Evolutionary conservation across 805 yeast species (phyloP).

Genomic region (Scheffersomyces amazonensis): DNA sequence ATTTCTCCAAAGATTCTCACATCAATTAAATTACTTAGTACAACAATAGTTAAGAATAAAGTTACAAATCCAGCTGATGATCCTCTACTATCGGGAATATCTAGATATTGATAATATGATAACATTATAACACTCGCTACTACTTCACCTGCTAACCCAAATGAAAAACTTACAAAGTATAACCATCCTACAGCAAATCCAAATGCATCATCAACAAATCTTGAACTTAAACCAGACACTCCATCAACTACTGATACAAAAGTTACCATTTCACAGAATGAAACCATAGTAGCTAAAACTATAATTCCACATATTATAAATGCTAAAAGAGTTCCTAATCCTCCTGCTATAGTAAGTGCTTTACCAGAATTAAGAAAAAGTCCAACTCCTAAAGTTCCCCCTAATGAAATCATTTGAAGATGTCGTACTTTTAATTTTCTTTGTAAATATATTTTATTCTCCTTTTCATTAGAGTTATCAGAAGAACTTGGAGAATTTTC

Average conservation of each 20-base stretch:
- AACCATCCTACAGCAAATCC: conserved; percentile 73
- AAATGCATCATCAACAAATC: conserved; percentile 76
- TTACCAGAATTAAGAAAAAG: conserved; percentile 67
- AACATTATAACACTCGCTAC: conserved; percentile 79
- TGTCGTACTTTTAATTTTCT: conserved; percentile 64
- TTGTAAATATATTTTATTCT: conserved; percentile 33
- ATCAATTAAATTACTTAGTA: conserved; percentile 57
- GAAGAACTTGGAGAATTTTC: conserved; percentile 5
- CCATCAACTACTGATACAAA: conserved; percentile 78
- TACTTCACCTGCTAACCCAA: conserved; percentile 76
- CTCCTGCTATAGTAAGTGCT: conserved; percentile 72
- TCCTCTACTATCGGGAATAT: conserved; percentile 45
- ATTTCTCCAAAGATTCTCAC: conserved; percentile 74
- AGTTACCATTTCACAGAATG: conserved; percentile 81
- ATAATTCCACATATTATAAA: conserved; percentile 61
- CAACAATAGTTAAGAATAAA: conserved; percentile 47
- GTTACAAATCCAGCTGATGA: conserved; percentile 63
- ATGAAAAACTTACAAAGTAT: conserved; percentile 69
- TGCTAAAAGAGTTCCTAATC: conserved; percentile 71
- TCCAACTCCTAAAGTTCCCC: conserved; percentile 81
- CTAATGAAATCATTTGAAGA: conserved; percentile 73
- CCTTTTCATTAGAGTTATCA: conserved; percentile 4
- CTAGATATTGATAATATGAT: conserved; percentile 57
- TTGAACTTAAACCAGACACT: conserved; percentile 67
- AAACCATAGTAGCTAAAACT: conserved; percentile 65